A percentile compares a stretch with the other conserved stretches of the same genome.
Evolutionary conservation across 768 basidiomycete genomes (phyloP).

Genomic region (Asterophora parasitica): DNA sequence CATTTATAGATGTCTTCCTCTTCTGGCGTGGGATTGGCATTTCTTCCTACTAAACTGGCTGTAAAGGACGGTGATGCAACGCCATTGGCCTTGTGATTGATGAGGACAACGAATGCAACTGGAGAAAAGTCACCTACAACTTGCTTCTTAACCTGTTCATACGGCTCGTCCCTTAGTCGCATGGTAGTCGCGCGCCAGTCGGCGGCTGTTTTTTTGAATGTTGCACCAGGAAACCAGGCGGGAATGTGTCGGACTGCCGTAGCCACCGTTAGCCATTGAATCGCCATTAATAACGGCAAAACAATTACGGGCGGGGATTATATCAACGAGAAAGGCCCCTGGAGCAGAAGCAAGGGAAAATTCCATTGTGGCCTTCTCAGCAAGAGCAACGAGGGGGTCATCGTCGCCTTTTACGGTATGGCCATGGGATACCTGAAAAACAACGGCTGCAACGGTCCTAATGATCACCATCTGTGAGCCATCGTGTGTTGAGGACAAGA

Average conservation of each 20-base stretch:
- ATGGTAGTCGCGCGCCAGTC: conserved; percentile 38
- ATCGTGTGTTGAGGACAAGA: not conserved
- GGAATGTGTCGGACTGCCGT: conserved; percentile 41
- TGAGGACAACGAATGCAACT: not conserved
- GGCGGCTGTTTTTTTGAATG: conserved; percentile 44
- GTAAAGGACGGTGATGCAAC: conserved; percentile 27
- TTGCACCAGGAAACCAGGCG: conserved; percentile 56
- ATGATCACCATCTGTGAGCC: not conserved
- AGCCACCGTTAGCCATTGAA: not conserved
- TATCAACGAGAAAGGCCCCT: conserved; percentile 43
- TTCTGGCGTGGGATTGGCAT: conserved; percentile 26
- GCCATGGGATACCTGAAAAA: conserved; percentile 41
- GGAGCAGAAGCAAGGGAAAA: conserved; percentile 37
- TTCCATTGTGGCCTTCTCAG: conserved; percentile 33
- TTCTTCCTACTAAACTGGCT: conserved; percentile 30
- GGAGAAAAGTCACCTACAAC: conserved; percentile 29
- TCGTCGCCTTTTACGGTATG: conserved; percentile 34
- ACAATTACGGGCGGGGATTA: conserved; percentile 40
- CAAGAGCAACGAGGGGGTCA: conserved; percentile 36
- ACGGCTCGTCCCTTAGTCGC: conserved; percentile 44
- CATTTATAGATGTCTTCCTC: conserved; percentile 38
- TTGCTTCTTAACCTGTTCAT: conserved; percentile 38
- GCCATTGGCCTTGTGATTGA: conserved; percentile 11
- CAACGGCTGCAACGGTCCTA: conserved; percentile 24
- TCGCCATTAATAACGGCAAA: too few relatives aligned